Percentiles rank a stretch among this genome's conserved stretches.
Conservation (phyloP, 179 eudicot genomes). For the Carnegiea gigantea region DNA sequence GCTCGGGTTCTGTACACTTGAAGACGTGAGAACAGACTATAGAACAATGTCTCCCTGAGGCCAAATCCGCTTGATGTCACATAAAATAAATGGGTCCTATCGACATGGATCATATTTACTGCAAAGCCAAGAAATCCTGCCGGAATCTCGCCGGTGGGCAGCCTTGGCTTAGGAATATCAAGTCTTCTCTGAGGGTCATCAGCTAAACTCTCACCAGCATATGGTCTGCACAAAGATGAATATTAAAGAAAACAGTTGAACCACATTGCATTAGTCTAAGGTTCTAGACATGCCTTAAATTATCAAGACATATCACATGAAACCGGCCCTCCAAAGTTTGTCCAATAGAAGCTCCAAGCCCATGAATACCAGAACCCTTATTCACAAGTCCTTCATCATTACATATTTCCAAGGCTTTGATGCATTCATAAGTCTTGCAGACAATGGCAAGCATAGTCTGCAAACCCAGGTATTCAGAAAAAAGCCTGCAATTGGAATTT, state of each 20-base stretch:
- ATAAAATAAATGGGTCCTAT: slow-evolving; percentile 44
- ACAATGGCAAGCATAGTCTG: slow-evolving; percentile 81
- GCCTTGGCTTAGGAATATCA: slow-evolving; percentile 69
- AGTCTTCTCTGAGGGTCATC: slow-evolving; percentile 86
- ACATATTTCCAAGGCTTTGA: slow-evolving; percentile 67
- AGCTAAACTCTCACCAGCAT: slow-evolving; percentile 61
- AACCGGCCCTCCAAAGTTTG: slow-evolving; percentile 65
- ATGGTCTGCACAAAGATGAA: slow-evolving; percentile 52
- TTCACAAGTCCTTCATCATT: slow-evolving; percentile 61
- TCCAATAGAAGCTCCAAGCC: slow-evolving; percentile 70
- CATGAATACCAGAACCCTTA: slow-evolving; percentile 72
- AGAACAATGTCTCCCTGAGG: slow-evolving; percentile 87
- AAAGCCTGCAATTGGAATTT: slow-evolving; percentile 48
- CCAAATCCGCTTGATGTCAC: slow-evolving; percentile 64
- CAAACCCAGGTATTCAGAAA: slow-evolving; percentile 77
- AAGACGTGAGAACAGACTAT: slow-evolving; percentile 65
- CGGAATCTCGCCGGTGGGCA: slow-evolving; percentile 79
- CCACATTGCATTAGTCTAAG: neutral
- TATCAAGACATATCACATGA: slow-evolving; percentile 76
- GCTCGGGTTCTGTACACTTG: slow-evolving; percentile 83
- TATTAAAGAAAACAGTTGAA: slow-evolving; percentile 5
- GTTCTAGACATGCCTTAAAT: slow-evolving; percentile 48
- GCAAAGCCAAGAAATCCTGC: slow-evolving; percentile 94
- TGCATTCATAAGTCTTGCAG: slow-evolving; percentile 66
- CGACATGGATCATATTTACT: slow-evolving; percentile 80